Evolutionary conservation across 768 basidiomycete species (phyloP).

Genomic region (Tubosaeta sp.): DNA sequence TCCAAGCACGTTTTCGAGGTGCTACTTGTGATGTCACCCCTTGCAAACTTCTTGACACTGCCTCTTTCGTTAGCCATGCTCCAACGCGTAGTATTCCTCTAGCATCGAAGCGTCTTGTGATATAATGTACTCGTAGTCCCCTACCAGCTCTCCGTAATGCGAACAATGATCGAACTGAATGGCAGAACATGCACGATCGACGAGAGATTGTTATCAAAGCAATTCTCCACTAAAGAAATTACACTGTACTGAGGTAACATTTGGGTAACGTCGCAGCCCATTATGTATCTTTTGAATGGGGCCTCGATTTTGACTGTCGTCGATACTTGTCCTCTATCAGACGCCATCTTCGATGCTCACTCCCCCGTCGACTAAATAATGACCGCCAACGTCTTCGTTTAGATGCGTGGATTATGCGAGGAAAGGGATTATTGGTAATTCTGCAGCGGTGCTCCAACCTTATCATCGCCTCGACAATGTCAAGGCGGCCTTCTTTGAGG

Average conservation of each 20-base stretch:
- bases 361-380: slow-evolving; percentile 24
- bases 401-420: slow-evolving; percentile 7
- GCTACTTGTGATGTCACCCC: slow-evolving; percentile 48
- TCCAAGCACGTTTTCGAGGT: slow-evolving; percentile 76
- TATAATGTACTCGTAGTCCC: slow-evolving; percentile 21
- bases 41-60: slow-evolving; percentile 9
- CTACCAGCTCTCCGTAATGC: slow-evolving; percentile 15
- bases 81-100: slow-evolving; percentile 4
- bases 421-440: slow-evolving; percentile 1
- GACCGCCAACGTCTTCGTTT: slow-evolving; percentile 20
- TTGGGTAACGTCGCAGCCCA: background rate
- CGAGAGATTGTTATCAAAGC: background rate
- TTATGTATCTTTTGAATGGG: background rate
- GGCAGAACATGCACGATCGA: background rate
- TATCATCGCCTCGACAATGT: slow-evolving; percentile 37
- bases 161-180: slow-evolving; percentile 8
- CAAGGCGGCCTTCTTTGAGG: slow-evolving; percentile 59
- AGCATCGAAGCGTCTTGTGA: slow-evolving; percentile 13
- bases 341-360: slow-evolving; percentile 30
- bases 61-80: background rate
- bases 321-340: slow-evolving; percentile 22
- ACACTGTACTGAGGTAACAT: slow-evolving; percentile 1
- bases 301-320: slow-evolving; percentile 5
- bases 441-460: slow-evolving; percentile 13
- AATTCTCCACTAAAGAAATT: background rate